These are phyloP conservation scores for Aspergillus japonicus DNA, from an alignment of 2,329 filamentous ascomycete genomes.

Conservation along the genomic window DNA sequence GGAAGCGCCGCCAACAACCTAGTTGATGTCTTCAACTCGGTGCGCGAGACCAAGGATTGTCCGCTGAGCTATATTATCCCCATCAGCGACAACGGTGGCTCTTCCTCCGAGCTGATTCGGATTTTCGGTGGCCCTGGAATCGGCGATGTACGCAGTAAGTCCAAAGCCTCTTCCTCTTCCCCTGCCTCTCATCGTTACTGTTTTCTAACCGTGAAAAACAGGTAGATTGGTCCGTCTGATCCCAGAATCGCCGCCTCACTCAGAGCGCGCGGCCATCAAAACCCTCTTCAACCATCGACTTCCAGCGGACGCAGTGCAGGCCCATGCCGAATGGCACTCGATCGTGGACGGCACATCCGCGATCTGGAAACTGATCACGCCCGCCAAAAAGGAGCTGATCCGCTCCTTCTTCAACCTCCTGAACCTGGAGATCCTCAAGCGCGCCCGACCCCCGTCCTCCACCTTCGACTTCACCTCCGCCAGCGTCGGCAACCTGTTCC, in stretches of 20 bases:
- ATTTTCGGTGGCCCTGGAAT: conserved; percentile 91
- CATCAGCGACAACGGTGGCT: conserved; percentile 94
- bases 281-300: conserved; percentile 85
- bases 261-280: conserved; percentile 73
- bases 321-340: conserved; percentile 78
- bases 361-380: conserved; percentile 70
- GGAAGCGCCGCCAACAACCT: conserved; percentile 93
- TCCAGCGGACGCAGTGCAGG: conserved; percentile 58
- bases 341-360: conserved; percentile 79
- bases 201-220: conserved; percentile 36
- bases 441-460: conserved; percentile 65
- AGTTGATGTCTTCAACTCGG: conserved; percentile 78
- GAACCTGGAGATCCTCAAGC: conserved; percentile 75
- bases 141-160: conserved; percentile 69
- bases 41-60: conserved; percentile 64
- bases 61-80: conserved; percentile 83
- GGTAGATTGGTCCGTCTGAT: conserved; percentile 89
- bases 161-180: conserved; percentile 27
- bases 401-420: conserved; percentile 73
- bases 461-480: conserved; percentile 76
- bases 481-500: conserved; percentile 74
- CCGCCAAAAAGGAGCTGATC: conserved; percentile 73
- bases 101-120: conserved; percentile 87
- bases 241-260: conserved; percentile 59
- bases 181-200: not conserved